Evolutionary conservation across 768 basidiomycete genomes (phyloP), one percentile per base, ranked within the genome.

Genomic region (Lactifluus volemus): DNA sequence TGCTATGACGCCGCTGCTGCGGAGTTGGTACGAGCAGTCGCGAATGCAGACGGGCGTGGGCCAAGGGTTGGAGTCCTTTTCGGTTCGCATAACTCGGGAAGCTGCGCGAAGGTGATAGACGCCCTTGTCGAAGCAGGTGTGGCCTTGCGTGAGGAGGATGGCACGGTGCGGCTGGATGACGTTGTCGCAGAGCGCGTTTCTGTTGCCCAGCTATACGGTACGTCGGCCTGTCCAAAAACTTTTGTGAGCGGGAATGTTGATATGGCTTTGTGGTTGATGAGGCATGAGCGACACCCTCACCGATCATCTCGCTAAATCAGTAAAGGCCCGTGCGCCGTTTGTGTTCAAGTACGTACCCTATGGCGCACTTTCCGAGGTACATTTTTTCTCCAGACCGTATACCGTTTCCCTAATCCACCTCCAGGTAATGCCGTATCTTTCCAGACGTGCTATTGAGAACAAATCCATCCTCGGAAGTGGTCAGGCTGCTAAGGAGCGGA

Each of bases 371-470:
- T 73, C 77, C 1, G 87, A 90, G 67, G 88, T 84, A 42, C 52
- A 67, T 71, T 49, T 36, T 9, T 61, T 44, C 32, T 48, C 36
- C 17, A 51, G 21, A 41, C 30, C 17, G 12, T 25, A 30, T 25
- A 21, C 15, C 34, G 63, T 70, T 64, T 56, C 71, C 19, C 36
- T 59, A 38, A 54, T 58, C 47, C 29, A 19, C 45, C 32, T 58
- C 61, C 54, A 88, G 84, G 88, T 92, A 10, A 86, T 97, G 84
- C 93, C 95, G 0, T 98, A 96, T 71, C 80, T 97, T 9, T 81
- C 86, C 44, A 81, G 93, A 36, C 79, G 95, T 15, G 94, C 93
- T 0, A 85, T 93, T 49, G 94, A 97, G 83, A 97, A 98, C 76
- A 95, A 92, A 73, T 86, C 86, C 0, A 79, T 97, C 2, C 80